phyloP scores from a whole-genome alignment of 2,329 filamentous ascomycete genomes.

The Diaporthe destruens region DNA sequence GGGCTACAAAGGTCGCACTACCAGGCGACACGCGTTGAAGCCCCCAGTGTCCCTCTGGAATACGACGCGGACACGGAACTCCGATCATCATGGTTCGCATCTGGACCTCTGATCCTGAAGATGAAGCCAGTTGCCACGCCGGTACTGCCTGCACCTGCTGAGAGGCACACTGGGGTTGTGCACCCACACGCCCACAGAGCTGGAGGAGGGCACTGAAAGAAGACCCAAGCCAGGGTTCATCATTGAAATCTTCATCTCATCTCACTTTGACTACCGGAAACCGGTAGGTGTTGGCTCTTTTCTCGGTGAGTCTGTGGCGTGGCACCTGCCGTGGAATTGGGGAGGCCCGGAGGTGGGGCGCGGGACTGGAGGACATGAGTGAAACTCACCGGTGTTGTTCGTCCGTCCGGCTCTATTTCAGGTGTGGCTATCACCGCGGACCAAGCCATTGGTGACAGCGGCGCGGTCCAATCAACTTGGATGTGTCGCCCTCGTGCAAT shows the following conservation, averaged over 20 bases:
- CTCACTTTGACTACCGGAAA: not conserved
- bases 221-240: not conserved
- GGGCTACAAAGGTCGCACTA: not conserved
- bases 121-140: not conserved
- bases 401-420: too few relatives aligned
- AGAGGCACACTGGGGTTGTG: not conserved
- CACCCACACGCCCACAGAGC: not conserved
- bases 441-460: not conserved
- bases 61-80: not conserved
- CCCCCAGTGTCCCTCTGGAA: not conserved
- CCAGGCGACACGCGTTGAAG: conserved; percentile 1
- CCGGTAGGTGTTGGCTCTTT: too few relatives aligned
- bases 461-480: not conserved
- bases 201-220: not conserved
- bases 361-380: not conserved
- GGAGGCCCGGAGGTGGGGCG: not conserved
- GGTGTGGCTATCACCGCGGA: not conserved
- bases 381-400: not conserved
- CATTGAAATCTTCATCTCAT: not conserved
- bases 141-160: not conserved
- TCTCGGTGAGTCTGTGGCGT: not conserved
- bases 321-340: not conserved
- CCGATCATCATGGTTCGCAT: not conserved
- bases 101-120: not conserved
- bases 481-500: not conserved